Evolutionary conservation across 1,139 yeast genomes (phyloP).

Genomic region (Geotrichum klebahnii): DNA sequence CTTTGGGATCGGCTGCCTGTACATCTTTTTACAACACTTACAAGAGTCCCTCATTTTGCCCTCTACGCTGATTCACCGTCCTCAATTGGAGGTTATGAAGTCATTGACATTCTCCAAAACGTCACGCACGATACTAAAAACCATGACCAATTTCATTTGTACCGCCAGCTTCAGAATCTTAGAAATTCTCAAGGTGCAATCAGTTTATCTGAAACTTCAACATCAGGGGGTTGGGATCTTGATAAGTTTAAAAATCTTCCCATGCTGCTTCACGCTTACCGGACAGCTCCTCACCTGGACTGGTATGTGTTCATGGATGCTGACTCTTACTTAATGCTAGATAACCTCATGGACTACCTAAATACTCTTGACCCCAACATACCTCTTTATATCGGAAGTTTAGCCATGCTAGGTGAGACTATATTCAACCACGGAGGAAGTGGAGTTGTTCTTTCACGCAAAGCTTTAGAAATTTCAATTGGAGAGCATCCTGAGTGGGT

Average conservation of each 20-base stretch:
- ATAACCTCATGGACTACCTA: conserved; percentile 32
- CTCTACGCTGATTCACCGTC: conserved; percentile 38
- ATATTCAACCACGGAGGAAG: conserved; percentile 43
- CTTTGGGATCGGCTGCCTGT: conserved; percentile 40
- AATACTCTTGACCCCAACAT: conserved; percentile 29
- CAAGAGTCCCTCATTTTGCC: conserved; percentile 38
- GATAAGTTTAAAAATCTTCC: conserved; percentile 42
- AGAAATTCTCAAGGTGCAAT: conserved; percentile 27
- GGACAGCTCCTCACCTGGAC: conserved; percentile 32
- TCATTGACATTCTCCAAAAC: conserved; percentile 35
- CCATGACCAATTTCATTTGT: conserved; percentile 30
- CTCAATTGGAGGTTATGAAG: conserved; percentile 36
- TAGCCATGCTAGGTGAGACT: conserved; percentile 25
- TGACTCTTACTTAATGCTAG: conserved; percentile 37
- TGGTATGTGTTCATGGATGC: conserved; percentile 43
- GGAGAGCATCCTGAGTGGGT: conserved; percentile 30
- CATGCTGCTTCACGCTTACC: conserved; percentile 39
- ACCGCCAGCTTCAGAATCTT: conserved; percentile 31
- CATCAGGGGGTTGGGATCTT: conserved; percentile 36
- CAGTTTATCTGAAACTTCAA: conserved; percentile 7
- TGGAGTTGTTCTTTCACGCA: conserved; percentile 39
- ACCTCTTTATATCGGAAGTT: conserved; percentile 36
- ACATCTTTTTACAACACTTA: conserved; percentile 38
- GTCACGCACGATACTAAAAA: conserved; percentile 30
- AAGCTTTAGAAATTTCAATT: conserved; percentile 34